phyloP scores from a whole-genome alignment of 2,329 filamentous ascomycete species.

The Trichoderma aggressivum region DNA sequence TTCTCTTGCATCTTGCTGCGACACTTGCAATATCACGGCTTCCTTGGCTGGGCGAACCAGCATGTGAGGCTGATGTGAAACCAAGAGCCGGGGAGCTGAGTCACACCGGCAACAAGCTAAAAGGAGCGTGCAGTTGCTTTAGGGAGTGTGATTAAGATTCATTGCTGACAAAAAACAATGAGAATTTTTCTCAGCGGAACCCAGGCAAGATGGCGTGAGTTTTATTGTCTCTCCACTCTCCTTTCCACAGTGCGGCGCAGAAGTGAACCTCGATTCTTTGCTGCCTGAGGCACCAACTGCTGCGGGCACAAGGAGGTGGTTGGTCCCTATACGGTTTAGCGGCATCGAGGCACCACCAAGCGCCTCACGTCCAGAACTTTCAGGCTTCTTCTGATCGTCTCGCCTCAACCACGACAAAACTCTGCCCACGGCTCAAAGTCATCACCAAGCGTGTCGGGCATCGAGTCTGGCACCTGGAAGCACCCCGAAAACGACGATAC shows the following conservation, averaged over 20 bases:
- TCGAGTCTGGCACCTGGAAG: constrained; percentile 38
- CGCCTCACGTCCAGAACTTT: constrained; percentile 45
- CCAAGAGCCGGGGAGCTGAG: constrained; percentile 16
- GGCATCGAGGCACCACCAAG: constrained; percentile 32
- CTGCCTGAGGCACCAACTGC: constrained; percentile 29
- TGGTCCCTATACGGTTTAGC: constrained; percentile 34
- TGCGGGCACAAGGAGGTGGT: constrained; percentile 21
- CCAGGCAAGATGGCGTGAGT: not conserved
- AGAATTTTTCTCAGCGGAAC: not conserved
- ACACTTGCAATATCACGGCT: not conserved
- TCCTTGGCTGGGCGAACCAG: not conserved
- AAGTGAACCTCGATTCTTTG: not conserved
- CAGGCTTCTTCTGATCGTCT: constrained; percentile 37
- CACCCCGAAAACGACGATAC: constrained; percentile 28
- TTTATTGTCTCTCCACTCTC: not conserved
- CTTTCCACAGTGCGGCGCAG: not conserved
- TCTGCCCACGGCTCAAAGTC: constrained; percentile 36
- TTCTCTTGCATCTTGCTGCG: not conserved
- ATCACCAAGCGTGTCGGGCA: constrained; percentile 54
- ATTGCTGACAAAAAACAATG: constrained; percentile 8
- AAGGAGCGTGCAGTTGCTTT: not conserved
- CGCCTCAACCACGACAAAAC: constrained; percentile 45
- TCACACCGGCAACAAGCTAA: constrained; percentile 23
- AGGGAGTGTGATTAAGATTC: not conserved
- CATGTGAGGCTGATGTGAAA: constrained; percentile 11